A percentile compares a stretch with the other conserved stretches of the same genome.
These are phyloP conservation scores for Lactarius deliciosus DNA, from an alignment of 768 basidiomycete species.

Conservation along the genomic window DNA sequence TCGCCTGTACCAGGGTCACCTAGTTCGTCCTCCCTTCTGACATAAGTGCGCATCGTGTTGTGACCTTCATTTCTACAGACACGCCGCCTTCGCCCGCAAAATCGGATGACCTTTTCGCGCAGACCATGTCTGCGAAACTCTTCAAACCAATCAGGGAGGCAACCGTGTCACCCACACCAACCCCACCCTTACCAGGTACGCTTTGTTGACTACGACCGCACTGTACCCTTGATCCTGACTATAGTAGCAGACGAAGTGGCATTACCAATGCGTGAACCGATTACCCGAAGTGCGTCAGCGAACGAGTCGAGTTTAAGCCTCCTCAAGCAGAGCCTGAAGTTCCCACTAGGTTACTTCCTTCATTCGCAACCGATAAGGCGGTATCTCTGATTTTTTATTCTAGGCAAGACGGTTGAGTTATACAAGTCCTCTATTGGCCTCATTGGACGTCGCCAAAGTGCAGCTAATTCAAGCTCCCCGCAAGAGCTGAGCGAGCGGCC, in stretches of 20 bases:
- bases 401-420: slow-evolving; percentile 67
- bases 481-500: slow-evolving; percentile 34
- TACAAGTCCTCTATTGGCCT: slow-evolving; percentile 56
- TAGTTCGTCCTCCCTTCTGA: slow-evolving; percentile 11
- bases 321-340: slow-evolving; percentile 69
- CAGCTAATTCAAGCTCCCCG: slow-evolving; percentile 24
- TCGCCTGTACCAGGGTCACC: slow-evolving; percentile 34
- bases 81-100: slow-evolving; percentile 6
- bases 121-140: slow-evolving; percentile 17
- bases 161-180: slow-evolving; percentile 8
- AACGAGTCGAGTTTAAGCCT: slow-evolving; percentile 46
- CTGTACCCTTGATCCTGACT: background rate
- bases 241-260: slow-evolving; percentile 23
- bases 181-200: slow-evolving; percentile 15
- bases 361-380: too few relatives aligned
- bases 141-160: slow-evolving; percentile 12
- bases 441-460: slow-evolving; percentile 19
- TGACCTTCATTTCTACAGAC: slow-evolving; percentile 9
- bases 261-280: slow-evolving; percentile 16
- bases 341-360: slow-evolving; percentile 63
- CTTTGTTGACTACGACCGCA: slow-evolving; percentile 38
- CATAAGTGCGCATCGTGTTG: background rate
- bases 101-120: slow-evolving; percentile 10
- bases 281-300: slow-evolving; percentile 23
- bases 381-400: background rate